Conservation (phyloP, 441 rosid genomes). For the Isatis lusitanica region DNA sequence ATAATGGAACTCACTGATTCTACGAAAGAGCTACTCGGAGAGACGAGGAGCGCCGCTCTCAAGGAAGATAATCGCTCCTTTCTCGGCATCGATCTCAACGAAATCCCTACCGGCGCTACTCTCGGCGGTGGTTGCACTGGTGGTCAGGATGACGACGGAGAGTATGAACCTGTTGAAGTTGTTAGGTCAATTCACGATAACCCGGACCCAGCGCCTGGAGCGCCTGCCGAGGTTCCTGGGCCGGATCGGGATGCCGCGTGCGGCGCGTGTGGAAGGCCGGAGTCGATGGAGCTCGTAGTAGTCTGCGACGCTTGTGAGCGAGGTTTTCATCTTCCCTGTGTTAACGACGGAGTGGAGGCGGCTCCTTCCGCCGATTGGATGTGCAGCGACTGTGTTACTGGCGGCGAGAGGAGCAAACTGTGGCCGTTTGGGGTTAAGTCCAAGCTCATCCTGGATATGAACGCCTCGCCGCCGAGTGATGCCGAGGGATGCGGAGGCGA, state of each 20-base stretch:
- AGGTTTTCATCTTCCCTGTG: slow-evolving; percentile 65
- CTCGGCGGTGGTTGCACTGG: slow-evolving; percentile 35
- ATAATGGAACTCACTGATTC: slow-evolving; percentile 65
- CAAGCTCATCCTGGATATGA: slow-evolving; percentile 73
- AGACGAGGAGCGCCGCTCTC: slow-evolving; percentile 13
- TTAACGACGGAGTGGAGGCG: slow-evolving; percentile 36
- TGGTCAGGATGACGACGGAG: slow-evolving; percentile 28
- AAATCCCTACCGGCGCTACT: slow-evolving; percentile 64
- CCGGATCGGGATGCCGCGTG: slow-evolving; percentile 43
- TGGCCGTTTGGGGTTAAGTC: slow-evolving; percentile 87
- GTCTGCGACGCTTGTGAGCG: slow-evolving; percentile 93
- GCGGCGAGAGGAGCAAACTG: slow-evolving; percentile 63
- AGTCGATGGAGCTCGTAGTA: slow-evolving; percentile 47
- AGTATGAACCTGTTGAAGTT: slow-evolving; percentile 50
- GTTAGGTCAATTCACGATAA: slow-evolving; percentile 60
- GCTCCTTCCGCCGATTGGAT: slow-evolving; percentile 61
- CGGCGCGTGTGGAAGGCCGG: slow-evolving; percentile 60
- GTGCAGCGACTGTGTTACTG: slow-evolving; percentile 56
- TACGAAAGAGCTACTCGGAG: slow-evolving; percentile 28
- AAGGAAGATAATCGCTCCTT: slow-evolving; percentile 51
- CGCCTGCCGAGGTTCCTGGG: slow-evolving; percentile 42
- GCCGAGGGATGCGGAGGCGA: slow-evolving; percentile 56
- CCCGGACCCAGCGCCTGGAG: slow-evolving; percentile 54
- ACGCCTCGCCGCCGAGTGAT: slow-evolving; percentile 87
- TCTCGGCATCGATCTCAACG: slow-evolving; percentile 87